phyloP scores from a whole-genome alignment of 2,329 filamentous ascomycete species.

The Apiospora sp. region DNA sequence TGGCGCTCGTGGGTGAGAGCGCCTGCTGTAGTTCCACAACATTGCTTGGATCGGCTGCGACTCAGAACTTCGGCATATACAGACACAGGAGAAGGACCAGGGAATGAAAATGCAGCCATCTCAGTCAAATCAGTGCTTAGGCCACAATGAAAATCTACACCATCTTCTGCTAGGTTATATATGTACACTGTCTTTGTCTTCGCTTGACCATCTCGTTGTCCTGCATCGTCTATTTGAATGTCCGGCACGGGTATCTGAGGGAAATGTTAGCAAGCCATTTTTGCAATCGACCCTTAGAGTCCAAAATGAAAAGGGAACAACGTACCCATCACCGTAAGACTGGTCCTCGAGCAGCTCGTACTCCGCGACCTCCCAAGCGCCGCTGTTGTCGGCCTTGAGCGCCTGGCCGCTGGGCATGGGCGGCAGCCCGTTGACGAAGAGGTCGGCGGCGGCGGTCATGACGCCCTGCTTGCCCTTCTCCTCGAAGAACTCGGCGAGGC shows the following conservation, averaged over 20 bases:
- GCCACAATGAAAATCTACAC: slow-evolving; percentile 28
- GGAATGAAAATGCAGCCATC: not conserved
- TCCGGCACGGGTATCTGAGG: slow-evolving; percentile 69
- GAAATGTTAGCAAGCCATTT: slow-evolving; percentile 40
- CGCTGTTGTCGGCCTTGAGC: slow-evolving; percentile 50
- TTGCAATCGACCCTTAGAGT: slow-evolving; percentile 9
- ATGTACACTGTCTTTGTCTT: slow-evolving; percentile 37
- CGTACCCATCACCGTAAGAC: slow-evolving; percentile 75
- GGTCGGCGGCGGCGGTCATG: slow-evolving; percentile 54
- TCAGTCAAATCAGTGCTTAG: not conserved
- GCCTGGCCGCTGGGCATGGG: slow-evolving; percentile 82
- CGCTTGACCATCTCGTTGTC: slow-evolving; percentile 14
- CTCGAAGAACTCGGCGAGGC: slow-evolving; percentile 78
- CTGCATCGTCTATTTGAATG: slow-evolving; percentile 58
- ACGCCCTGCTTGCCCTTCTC: slow-evolving; percentile 57
- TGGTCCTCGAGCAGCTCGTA: slow-evolving; percentile 71
- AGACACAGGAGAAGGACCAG: not conserved
- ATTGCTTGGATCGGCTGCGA: not conserved
- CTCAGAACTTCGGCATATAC: not conserved
- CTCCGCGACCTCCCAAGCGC: slow-evolving; percentile 72
- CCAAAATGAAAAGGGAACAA: slow-evolving; percentile 36
- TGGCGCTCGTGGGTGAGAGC: too few relatives aligned
- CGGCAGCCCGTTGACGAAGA: slow-evolving; percentile 82
- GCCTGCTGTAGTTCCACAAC: too few relatives aligned
- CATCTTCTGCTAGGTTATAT: slow-evolving; percentile 34